Conservation (phyloP, 176 grass and related monocot species). For the Olyra latifolia region DNA sequence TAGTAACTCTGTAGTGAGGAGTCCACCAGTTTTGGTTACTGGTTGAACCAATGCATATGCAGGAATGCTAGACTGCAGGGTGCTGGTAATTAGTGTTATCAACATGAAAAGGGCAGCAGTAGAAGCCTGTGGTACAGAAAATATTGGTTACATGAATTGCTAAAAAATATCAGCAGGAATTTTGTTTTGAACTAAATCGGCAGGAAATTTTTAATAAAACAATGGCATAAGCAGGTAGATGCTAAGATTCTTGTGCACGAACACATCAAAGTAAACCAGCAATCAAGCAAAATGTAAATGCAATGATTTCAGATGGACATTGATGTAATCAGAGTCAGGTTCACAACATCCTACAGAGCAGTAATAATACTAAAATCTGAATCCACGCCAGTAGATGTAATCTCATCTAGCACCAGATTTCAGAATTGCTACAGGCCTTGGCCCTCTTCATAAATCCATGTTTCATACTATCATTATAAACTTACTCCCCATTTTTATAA, state of each 20-base stretch:
- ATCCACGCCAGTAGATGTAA: neutral
- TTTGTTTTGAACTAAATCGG: neutral
- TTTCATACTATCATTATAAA: neutral
- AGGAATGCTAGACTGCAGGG: constrained; percentile 39
- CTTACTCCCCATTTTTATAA: neutral
- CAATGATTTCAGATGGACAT: neutral
- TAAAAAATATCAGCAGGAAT: neutral
- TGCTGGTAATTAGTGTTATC: constrained; percentile 32
- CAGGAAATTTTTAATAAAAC: neutral
- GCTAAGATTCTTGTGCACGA: neutral
- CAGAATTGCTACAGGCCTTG: neutral
- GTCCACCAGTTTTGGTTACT: constrained; percentile 45
- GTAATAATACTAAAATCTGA: neutral
- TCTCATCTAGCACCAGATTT: neutral
- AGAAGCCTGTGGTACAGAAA: constrained; percentile 45
- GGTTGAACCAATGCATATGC: constrained; percentile 57
- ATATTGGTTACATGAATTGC: neutral
- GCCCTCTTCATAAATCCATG: neutral
- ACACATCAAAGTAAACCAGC: neutral
- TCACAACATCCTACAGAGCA: neutral
- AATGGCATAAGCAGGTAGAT: neutral
- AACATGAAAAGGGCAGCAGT: constrained; percentile 47
- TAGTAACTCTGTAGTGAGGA: constrained; percentile 64
- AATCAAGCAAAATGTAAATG: neutral
- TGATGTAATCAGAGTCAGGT: neutral